Conservation (phyloP, 2,329 filamentous ascomycete species). For the Knufia petricola region DNA sequence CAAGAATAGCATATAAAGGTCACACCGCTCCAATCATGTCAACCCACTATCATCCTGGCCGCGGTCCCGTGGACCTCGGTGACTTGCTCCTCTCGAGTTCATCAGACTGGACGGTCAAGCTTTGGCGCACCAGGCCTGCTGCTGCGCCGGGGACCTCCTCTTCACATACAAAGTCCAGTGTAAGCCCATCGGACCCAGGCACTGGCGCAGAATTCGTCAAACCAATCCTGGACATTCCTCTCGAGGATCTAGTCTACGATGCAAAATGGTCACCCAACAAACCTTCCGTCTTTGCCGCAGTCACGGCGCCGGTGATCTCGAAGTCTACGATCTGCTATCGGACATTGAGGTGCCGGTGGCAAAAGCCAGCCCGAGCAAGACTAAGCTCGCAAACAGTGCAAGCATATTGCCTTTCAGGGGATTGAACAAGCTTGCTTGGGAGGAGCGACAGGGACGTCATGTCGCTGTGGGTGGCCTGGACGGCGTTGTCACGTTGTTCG, state of each 20-base stretch:
- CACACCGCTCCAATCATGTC: constrained; percentile 94
- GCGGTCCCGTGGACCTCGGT: constrained; percentile 85
- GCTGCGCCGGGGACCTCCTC: constrained; percentile 26
- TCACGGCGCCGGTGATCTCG: constrained; percentile 88
- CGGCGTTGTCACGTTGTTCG: constrained; percentile 82
- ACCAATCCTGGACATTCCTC: constrained; percentile 79
- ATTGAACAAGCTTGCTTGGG: constrained; percentile 91
- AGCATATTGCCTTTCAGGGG: constrained; percentile 67
- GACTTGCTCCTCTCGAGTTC: constrained; percentile 88
- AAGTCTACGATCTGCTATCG: constrained; percentile 89
- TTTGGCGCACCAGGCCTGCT: constrained; percentile 74
- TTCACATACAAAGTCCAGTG: constrained; percentile 32
- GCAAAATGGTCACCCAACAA: constrained; percentile 90
- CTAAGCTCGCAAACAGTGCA: constrained; percentile 46
- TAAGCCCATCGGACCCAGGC: constrained; percentile 21
- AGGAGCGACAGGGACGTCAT: constrained; percentile 74
- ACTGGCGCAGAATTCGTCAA: constrained; percentile 43
- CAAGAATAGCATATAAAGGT: constrained; percentile 75
- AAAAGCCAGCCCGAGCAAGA: constrained; percentile 59
- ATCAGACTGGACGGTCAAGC: constrained; percentile 92
- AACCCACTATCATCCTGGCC: constrained; percentile 86
- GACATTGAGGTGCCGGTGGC: constrained; percentile 88
- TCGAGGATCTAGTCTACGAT: constrained; percentile 95
- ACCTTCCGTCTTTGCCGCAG: constrained; percentile 86
- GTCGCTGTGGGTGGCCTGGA: constrained; percentile 88